These are phyloP conservation scores for Echinochloa phyllopogon DNA, from an alignment of 176 grass and related monocot genomes.

Conservation along the genomic window DNA sequence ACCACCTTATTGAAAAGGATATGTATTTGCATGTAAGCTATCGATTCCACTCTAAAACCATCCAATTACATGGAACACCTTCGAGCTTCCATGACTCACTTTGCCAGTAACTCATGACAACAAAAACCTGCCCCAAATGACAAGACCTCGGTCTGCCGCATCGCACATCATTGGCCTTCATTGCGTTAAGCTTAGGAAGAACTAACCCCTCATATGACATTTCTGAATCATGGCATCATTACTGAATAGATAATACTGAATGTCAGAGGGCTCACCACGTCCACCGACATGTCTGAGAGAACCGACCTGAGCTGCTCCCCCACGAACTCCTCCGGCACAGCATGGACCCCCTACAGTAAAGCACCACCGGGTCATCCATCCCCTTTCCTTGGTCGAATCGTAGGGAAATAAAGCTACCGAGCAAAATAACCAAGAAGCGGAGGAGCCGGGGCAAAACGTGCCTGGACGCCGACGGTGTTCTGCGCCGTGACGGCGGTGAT, in stretches of 20 bases:
- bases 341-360: constrained; percentile 71
- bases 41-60: background rate
- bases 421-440: background rate
- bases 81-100: background rate
- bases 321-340: constrained; percentile 82
- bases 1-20: background rate
- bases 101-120: background rate
- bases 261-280: constrained; percentile 64
- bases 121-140: background rate
- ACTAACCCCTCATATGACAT: background rate
- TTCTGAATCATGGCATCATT: background rate
- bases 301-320: constrained; percentile 79
- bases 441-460: background rate
- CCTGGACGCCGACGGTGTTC: constrained; percentile 96
- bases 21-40: background rate
- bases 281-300: constrained; percentile 90
- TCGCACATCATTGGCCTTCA: background rate
- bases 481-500: constrained; percentile 92
- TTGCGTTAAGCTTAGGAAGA: background rate
- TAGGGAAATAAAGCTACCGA: background rate
- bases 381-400: background rate
- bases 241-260: background rate
- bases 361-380: background rate
- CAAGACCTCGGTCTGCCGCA: background rate
- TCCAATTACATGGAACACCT: background rate